Conservation (phyloP, 202 grass and related monocot genomes). For the Zizania palustris region DNA sequence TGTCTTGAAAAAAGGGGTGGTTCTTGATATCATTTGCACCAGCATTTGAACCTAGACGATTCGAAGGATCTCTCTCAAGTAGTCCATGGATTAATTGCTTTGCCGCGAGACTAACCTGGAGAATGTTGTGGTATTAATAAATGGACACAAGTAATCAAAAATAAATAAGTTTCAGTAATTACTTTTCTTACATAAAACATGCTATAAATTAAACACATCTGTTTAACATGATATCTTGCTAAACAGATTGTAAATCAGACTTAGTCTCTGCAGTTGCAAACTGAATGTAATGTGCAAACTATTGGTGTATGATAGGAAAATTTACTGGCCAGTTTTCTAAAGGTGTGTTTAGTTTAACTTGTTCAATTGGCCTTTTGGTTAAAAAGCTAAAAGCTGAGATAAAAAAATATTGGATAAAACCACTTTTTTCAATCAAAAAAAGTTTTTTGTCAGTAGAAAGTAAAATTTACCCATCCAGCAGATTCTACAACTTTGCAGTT, state of each 20-base stretch:
- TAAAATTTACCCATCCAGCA: too few species aligned
- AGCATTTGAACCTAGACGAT: conserved; percentile 72
- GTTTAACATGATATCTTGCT: background rate
- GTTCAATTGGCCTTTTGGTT: too few species aligned
- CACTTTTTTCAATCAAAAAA: too few species aligned
- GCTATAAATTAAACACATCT: conserved; percentile 2
- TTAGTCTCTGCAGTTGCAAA: too few species aligned
- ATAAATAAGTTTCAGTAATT: too few species aligned
- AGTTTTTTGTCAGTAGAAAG: too few species aligned
- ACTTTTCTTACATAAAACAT: background rate
- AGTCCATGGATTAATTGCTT: conserved; percentile 89
- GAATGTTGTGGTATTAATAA: conserved; percentile 23
- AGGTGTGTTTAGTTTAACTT: too few species aligned
- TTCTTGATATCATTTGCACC: conserved; percentile 96
- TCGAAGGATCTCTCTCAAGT: conserved; percentile 82
- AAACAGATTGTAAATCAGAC: too few species aligned
- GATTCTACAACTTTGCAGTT: too few species aligned
- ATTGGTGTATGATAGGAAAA: background rate
- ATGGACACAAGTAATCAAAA: background rate
- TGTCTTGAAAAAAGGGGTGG: conserved; percentile 79
- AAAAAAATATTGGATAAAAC: too few species aligned
- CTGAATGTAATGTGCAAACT: background rate
- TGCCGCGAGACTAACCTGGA: conserved; percentile 77
- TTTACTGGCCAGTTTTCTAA: background rate
- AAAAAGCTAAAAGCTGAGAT: too few species aligned